Conservation (phyloP, 352 stramenopile genomes). For the Pythium angustatum region DNA sequence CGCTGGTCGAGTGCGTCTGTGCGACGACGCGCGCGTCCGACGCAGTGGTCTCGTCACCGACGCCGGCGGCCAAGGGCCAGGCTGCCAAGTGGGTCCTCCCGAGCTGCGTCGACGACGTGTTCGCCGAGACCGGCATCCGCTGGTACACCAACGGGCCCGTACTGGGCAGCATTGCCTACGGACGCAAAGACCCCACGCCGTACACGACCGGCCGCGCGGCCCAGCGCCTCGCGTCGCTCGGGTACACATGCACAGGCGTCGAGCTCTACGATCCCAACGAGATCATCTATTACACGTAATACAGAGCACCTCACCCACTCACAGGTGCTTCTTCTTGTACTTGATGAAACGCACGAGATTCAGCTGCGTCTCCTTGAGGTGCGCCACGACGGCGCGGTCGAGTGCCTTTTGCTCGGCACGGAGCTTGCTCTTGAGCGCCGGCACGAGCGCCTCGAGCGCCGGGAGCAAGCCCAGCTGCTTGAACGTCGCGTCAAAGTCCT, state of each 20-base stretch:
- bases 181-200: constrained; percentile 34
- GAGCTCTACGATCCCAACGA: constrained; percentile 73
- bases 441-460: constrained; percentile 60
- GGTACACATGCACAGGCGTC: constrained; percentile 63
- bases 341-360: constrained; percentile 90
- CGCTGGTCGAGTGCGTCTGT: constrained; percentile 75
- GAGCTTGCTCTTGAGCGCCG: constrained; percentile 70
- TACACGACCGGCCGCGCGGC: constrained; percentile 60
- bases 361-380: constrained; percentile 85
- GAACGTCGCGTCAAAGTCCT: constrained; percentile 80
- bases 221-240: constrained; percentile 62
- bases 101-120: constrained; percentile 80
- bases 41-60: constrained; percentile 53
- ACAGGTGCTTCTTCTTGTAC: constrained; percentile 91
- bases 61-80: constrained; percentile 42
- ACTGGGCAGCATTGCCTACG: constrained; percentile 59
- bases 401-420: constrained; percentile 76
- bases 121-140: constrained; percentile 74
- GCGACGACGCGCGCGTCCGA: constrained; percentile 60
- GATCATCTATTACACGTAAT: constrained; percentile 39
- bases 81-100: constrained; percentile 56
- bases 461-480: constrained; percentile 59
- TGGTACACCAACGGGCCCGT: constrained; percentile 80
- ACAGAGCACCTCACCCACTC: too few species aligned
- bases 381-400: constrained; percentile 75